Evolutionary conservation across 306 rosid species (phyloP).

Genomic region (Clitoria ternatea): DNA sequence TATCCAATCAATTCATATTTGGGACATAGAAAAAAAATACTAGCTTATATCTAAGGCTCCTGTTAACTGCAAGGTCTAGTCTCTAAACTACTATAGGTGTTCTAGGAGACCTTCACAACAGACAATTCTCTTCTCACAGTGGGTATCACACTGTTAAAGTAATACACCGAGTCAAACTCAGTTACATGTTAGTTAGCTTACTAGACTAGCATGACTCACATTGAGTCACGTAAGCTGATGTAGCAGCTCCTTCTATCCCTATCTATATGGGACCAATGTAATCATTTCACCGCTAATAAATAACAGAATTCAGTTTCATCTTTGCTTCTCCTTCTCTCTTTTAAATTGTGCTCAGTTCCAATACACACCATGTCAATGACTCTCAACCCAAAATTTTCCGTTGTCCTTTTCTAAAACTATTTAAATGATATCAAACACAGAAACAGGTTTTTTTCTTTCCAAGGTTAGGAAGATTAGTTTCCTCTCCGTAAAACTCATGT

Average conservation of each 20-base stretch:
- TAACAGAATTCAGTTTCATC: too few relatives aligned
- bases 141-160: too few relatives aligned
- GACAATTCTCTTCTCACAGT: not conserved
- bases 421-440: constrained; percentile 13
- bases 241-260: too few relatives aligned
- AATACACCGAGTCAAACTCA: too few relatives aligned
- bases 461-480: not conserved
- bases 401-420: constrained; percentile 10
- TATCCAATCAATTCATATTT: constrained; percentile 12
- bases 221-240: too few relatives aligned
- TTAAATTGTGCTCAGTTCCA: too few relatives aligned
- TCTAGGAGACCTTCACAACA: not conserved
- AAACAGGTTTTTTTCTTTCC: not conserved
- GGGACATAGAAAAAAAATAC: not conserved
- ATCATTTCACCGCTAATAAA: too few relatives aligned
- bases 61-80: constrained; percentile 5
- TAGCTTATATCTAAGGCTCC: not conserved
- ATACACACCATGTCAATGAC: constrained; percentile 10
- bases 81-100: not conserved
- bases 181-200: too few relatives aligned
- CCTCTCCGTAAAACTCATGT: not conserved
- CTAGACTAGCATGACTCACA: too few relatives aligned
- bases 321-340: too few relatives aligned
- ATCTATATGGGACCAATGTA: too few relatives aligned
- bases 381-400: not conserved